Base-by-base conservation (phyloP, 805 yeast species). In the Metschnikowia amazonensis region DNA sequence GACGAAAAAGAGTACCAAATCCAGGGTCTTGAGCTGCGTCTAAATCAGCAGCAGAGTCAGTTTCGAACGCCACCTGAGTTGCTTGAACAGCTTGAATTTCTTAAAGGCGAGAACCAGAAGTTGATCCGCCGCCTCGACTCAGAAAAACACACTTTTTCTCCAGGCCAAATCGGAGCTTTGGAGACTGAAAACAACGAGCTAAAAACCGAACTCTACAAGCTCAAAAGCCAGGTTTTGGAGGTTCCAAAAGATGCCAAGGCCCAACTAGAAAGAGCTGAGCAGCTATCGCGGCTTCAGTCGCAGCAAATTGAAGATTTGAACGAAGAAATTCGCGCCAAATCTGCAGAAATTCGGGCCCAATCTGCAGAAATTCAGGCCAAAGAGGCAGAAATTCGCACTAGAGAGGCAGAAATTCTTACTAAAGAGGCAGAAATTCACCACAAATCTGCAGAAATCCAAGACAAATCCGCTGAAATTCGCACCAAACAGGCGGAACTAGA, bases 41-140 rank as follows among this genome's bases (percentile, higher is more conserved):
- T 48, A 21, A 14, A 30, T n/a, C 43, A 30, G 29, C 16, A 21
- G 2, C 24, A 27, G 16, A 23, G 30, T 37, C 44, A 25, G 48
- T 45, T 45, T 10, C 29, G 36, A 7, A 43, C 50, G 10, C 52
- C 58, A 4, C 52, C 51, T 11, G 56, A 52, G 13, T 13, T 55
- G 23, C 38, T 58, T 14, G 53, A 56, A n/a, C 48, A 45, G 36
- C 27, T 57, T 2, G 61, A 57, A 41, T 43, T 47, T 29, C 45
- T 59, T 2, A 55, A 51, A 35, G 32, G 43, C 10, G 60, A 58
- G 13, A 59, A 58, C 44, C 58, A 58, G 47, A 21, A 51, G 9
- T 53, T 60, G 21, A 53, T 54, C 25, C 43, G 57, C 24, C 44
- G 50, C 20, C 34, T 52, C 1, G 55, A 51, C 4, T 48, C 50